A percentile compares a stretch with the other conserved stretches of the same genome.
phyloP scores from a whole-genome alignment of 2,329 filamentous ascomycete genomes.

The Botrytis aclada region DNA sequence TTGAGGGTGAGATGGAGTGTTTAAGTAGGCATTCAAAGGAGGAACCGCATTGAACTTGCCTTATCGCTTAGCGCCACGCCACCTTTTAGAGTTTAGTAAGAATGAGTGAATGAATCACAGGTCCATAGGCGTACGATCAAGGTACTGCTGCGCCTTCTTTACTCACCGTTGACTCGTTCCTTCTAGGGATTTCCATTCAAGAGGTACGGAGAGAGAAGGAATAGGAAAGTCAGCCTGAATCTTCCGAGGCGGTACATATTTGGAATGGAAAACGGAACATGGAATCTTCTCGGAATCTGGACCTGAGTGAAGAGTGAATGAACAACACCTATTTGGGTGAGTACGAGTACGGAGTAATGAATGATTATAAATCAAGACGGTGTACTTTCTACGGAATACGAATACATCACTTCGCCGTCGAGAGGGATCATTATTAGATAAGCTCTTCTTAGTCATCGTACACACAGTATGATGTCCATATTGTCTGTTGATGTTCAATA shows the following conservation, averaged over 20 bases:
- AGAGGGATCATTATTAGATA: background rate
- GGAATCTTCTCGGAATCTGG: constrained; percentile 9
- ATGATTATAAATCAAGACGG: background rate
- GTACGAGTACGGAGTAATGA: background rate
- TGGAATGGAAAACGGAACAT: background rate
- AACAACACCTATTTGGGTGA: background rate
- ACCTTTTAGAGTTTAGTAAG: background rate
- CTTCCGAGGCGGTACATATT: background rate
- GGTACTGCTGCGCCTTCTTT: constrained; percentile 14
- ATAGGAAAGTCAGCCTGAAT: background rate
- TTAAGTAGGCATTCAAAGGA: constrained; percentile 21
- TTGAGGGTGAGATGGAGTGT: constrained; percentile 29
- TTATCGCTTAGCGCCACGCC: constrained; percentile 20
- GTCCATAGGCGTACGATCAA: background rate
- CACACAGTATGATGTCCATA: background rate
- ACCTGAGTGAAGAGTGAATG: too few relatives aligned
- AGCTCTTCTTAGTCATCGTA: background rate
- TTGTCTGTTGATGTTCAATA: too few relatives aligned
- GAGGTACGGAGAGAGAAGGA: background rate
- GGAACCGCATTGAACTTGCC: constrained; percentile 3
- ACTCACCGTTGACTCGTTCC: constrained; percentile 1
- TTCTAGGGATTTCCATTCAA: background rate
- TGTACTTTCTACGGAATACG: too few relatives aligned
- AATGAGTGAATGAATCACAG: constrained; percentile 7
- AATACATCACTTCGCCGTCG: background rate